Conservation (phyloP, 179 eudicot species). For the Dionaea muscipula region DNA sequence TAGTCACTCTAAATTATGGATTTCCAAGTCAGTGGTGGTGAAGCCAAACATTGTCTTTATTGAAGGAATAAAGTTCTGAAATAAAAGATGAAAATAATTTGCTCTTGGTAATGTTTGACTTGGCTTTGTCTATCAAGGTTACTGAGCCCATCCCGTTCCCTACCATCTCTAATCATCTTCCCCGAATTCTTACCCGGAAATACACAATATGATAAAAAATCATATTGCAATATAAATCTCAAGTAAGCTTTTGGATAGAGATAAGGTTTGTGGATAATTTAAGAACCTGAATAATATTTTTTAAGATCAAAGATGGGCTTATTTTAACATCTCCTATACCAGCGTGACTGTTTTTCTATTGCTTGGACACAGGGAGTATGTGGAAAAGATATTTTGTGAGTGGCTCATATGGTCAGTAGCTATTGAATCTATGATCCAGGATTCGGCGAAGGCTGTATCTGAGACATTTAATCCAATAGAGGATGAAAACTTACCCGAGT, state of each 20-base stretch:
- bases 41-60: not conserved
- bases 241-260: not conserved
- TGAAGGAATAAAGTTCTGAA: not conserved
- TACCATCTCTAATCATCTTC: slow-evolving; percentile 7
- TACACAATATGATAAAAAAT: slow-evolving; percentile 1
- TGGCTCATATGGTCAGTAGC: slow-evolving; percentile 9
- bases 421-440: slow-evolving; percentile 8
- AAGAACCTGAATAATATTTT: slow-evolving; percentile 1
- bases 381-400: slow-evolving; percentile 2
- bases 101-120: not conserved
- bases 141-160: slow-evolving; percentile 2
- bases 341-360: not conserved
- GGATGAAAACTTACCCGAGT: not conserved
- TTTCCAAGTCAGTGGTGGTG: slow-evolving; percentile 5
- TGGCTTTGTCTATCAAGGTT: not conserved
- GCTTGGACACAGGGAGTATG: slow-evolving; percentile 3
- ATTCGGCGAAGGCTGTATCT: slow-evolving; percentile 3
- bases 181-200: not conserved
- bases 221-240: not conserved
- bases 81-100: not conserved
- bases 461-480: slow-evolving; percentile 12
- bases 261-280: slow-evolving; percentile 2
- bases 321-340: not conserved
- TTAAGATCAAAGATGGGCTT: not conserved
- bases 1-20: too few species aligned